Evolutionary conservation across 192 early-diverging fungal species (phyloP).

Genomic region (Backusella australiensis): DNA sequence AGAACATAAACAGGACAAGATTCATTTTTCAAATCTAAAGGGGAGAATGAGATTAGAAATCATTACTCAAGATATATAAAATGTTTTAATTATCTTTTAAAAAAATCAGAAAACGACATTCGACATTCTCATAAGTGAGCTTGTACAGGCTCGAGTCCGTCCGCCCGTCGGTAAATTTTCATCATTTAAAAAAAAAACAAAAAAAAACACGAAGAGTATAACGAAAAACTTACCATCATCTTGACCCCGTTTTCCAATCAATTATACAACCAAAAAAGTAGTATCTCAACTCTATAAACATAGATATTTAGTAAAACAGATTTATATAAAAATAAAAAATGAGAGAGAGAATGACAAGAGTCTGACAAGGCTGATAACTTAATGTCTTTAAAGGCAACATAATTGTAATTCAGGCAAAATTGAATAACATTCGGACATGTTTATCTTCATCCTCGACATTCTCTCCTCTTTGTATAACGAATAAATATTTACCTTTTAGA

Average conservation of each 20-base stretch:
- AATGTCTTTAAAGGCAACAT: slow-evolving; percentile 27
- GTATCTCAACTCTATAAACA: not conserved
- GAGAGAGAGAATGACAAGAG: not conserved
- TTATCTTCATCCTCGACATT: slow-evolving; percentile 20
- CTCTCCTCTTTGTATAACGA: not conserved
- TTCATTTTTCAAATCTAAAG: not conserved
- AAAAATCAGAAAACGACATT: slow-evolving; percentile 18
- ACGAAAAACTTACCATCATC: not conserved
- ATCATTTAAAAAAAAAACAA: slow-evolving; percentile 18
- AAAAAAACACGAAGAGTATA: not conserved
- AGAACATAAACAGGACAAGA: not conserved
- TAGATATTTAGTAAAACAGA: not conserved
- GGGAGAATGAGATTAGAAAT: not conserved
- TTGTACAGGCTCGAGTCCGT: slow-evolving; percentile 34
- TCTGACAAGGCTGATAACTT: slow-evolving; percentile 34
- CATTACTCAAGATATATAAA: not conserved
- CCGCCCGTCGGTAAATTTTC: slow-evolving; percentile 23
- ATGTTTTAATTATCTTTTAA: not conserved
- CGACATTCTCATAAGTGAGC: slow-evolving; percentile 30
- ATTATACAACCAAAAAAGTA: not conserved
- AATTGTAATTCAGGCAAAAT: slow-evolving; percentile 27
- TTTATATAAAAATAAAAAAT: not conserved
- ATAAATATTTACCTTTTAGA: not conserved
- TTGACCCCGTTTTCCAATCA: too few species aligned
- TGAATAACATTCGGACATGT: slow-evolving; percentile 11